Evolutionary conservation across 805 yeast genomes (phyloP).

Genomic region (Allodekkera sacchari): DNA sequence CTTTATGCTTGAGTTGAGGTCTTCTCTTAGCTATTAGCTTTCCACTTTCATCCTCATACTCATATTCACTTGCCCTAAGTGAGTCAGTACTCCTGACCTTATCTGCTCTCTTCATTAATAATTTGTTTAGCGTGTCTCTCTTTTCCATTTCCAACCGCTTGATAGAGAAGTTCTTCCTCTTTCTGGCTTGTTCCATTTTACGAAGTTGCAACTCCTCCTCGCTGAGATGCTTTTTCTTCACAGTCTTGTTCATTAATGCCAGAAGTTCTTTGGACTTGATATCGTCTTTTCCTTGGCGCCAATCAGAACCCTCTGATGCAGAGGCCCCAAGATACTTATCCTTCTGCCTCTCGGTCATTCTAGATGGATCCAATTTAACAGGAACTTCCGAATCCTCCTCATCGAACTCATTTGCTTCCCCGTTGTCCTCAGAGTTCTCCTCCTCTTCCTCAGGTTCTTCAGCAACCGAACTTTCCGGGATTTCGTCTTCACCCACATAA

Average conservation of each 20-base stretch:
- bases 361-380: slow-evolving; percentile 33
- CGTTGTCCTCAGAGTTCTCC: slow-evolving; percentile 3
- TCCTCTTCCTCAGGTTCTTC: neutral
- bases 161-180: slow-evolving; percentile 77
- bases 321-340: slow-evolving; percentile 31
- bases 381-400: slow-evolving; percentile 33
- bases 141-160: slow-evolving; percentile 87
- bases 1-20: slow-evolving; percentile 40
- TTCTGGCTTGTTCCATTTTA: slow-evolving; percentile 81
- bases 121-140: slow-evolving; percentile 79
- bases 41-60: slow-evolving; percentile 20
- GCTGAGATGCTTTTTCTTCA: slow-evolving; percentile 50
- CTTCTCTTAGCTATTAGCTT: slow-evolving; percentile 8
- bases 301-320: slow-evolving; percentile 15
- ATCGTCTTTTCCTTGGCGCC: slow-evolving; percentile 5
- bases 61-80: slow-evolving; percentile 21
- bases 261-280: slow-evolving; percentile 21
- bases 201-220: slow-evolving; percentile 79
- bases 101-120: slow-evolving; percentile 76
- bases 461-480: no score
- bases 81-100: slow-evolving; percentile 40
- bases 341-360: slow-evolving; percentile 51
- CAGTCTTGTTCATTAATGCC: slow-evolving; percentile 30
- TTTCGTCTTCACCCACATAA: slow-evolving; percentile 13
- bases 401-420: slow-evolving; percentile 16